A percentile compares a stretch with the other conserved stretches of the same genome.
Evolutionary conservation across 257 asterid genomes (phyloP).

Genomic region (Lavandula angustifolia): DNA sequence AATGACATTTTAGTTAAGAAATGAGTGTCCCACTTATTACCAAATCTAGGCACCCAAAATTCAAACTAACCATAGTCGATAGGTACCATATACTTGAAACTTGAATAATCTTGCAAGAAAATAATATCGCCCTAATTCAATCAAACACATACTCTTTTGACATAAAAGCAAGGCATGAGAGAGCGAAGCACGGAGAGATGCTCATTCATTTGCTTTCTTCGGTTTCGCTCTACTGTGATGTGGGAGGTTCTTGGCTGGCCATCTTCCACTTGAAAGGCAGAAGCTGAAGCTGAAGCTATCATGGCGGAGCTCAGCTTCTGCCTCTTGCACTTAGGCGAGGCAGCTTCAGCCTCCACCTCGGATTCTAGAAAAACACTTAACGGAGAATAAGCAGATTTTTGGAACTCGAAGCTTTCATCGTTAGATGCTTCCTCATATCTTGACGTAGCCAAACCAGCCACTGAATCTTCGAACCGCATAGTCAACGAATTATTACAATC

Average conservation of each 20-base stretch:
- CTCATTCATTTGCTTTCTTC: slow-evolving; percentile 89
- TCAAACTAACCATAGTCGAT: too few species aligned
- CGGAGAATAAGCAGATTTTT: slow-evolving; percentile 39
- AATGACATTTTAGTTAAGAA: neutral
- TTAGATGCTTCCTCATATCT: slow-evolving; percentile 30
- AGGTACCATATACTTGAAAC: too few species aligned
- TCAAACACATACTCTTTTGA: slow-evolving; percentile 57
- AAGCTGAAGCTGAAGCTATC: slow-evolving; percentile 16
- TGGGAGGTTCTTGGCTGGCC: slow-evolving; percentile 56
- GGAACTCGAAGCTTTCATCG: slow-evolving; percentile 48
- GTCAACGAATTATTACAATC: slow-evolving; percentile 21
- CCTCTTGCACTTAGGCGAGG: slow-evolving; percentile 47
- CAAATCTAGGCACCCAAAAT: neutral
- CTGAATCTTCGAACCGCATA: neutral
- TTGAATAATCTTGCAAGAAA: too few species aligned
- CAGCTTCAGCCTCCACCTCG: slow-evolving; percentile 41
- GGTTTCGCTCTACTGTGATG: slow-evolving; percentile 75
- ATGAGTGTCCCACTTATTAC: neutral
- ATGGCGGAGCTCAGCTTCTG: slow-evolving; percentile 40
- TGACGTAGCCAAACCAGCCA: neutral
- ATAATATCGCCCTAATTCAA: neutral
- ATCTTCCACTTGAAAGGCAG: neutral
- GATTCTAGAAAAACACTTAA: slow-evolving; percentile 36
- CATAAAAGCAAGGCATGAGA: slow-evolving; percentile 81
- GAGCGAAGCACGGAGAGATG: slow-evolving; percentile 72